Conservation (phyloP, 2,329 filamentous ascomycete species). For the Pyrenophora seminiperda region DNA sequence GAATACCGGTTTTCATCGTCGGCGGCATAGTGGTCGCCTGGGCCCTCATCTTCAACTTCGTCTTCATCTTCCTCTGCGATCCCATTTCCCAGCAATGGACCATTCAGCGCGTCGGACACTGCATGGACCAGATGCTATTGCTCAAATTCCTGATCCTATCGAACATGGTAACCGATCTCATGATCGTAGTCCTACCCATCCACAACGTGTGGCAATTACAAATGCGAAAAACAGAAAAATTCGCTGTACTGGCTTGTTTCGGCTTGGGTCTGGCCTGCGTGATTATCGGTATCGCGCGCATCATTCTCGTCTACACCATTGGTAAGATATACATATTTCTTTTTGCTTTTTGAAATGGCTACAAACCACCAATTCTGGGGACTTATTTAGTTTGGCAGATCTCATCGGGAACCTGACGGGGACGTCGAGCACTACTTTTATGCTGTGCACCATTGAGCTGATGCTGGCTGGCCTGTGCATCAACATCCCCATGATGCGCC, state of each 20-base stretch:
- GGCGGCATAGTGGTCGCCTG: conserved; percentile 22
- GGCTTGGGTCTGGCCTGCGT: conserved; percentile 25
- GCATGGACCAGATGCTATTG: conserved; percentile 30
- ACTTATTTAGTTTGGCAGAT: conserved; percentile 16
- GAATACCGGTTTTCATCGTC: conserved; percentile 20
- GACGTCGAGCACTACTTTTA: conserved; percentile 30
- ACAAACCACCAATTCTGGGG: no score
- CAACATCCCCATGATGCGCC: conserved; percentile 32
- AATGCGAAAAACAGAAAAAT: conserved; percentile 32
- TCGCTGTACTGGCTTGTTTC: conserved; percentile 29
- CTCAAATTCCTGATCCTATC: conserved; percentile 26
- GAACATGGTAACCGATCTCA: conserved; percentile 24
- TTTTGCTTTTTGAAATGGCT: no score
- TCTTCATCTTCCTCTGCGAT: conserved; percentile 32
- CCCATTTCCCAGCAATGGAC: conserved; percentile 33
- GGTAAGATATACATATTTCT: conserved; percentile 9
- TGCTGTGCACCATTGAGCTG: conserved; percentile 29
- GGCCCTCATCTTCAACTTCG: conserved; percentile 30
- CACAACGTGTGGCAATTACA: conserved; percentile 26
- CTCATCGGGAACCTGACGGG: conserved; percentile 29
- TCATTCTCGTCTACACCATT: conserved; percentile 27
- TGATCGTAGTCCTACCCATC: conserved; percentile 25
- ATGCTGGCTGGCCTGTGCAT: conserved; percentile 31
- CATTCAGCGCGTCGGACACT: conserved; percentile 25
- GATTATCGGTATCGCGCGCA: conserved; percentile 28